Evolutionary conservation across 176 grass and related monocot genomes (phyloP), one percentile per base, ranked within the genome.

Genomic region (Hsuehochloa calcarea): DNA sequence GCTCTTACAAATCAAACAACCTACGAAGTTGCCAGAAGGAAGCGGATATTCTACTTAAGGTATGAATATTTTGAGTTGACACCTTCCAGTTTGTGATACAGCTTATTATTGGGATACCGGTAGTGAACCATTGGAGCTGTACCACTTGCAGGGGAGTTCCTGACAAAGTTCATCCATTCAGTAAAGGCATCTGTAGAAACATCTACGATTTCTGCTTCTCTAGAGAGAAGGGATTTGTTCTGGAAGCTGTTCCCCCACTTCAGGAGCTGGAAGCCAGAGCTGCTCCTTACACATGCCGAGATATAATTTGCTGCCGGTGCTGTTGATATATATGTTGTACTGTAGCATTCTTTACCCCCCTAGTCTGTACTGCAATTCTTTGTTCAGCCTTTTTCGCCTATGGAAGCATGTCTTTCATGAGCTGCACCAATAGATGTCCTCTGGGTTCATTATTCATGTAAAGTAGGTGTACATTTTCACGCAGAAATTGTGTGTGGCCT

Each of bases 1-100:
- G 90, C 87, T 68, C 81, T 96, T 81, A 96, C 93, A 92, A 99
- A 99, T 84, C 97, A 99, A 87, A 99, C 97, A 62, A 99, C 97
- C 20, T 99, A 94, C 3, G 97, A 99, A 85, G 86, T 94, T 75
- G 97, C 92, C 9, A 91, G 93, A 81, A 96, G 91, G 75, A 92
- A 79, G 49, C 86, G 97, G 17, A 92, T 94, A 84, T 84, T 84
- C 17, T 99, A 99, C 82, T 44, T 99, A 81, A 99, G 86, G 97
- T 99, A 92, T 74, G n/a, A 16, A 82, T 55, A 80, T 62, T 35
- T 55, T 74, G 23, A 6, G 40, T 41, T 1, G n/a, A 58, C 54
- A 79, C 29, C 38, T 39, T 50, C 38, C 43, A 4, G 5, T 65
- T 88, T 58, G 38, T 72, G n/a, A 68, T 66, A 1, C 62, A 34